phyloP scores from a whole-genome alignment of 495 filamentous ascomycete genomes.

The Penicillium chermesinum region DNA sequence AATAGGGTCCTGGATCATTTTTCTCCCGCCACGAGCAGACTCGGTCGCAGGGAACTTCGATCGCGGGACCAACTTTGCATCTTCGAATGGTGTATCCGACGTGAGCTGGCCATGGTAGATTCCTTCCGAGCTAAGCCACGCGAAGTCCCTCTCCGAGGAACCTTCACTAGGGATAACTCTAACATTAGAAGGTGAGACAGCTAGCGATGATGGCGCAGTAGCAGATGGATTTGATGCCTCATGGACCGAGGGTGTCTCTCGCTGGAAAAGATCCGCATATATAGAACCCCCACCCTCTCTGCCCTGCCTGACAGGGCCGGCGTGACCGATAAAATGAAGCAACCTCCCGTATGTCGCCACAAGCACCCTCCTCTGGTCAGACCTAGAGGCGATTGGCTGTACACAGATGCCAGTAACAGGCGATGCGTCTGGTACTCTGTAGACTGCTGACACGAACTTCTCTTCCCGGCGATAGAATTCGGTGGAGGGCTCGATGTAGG shows the following conservation, averaged over 20 bases:
- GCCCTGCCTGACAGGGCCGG: conserved; percentile 54
- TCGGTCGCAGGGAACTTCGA: conserved; percentile 64
- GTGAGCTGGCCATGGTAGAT: conserved; percentile 77
- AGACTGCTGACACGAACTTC: conserved; percentile 77
- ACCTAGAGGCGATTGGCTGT: conserved; percentile 59
- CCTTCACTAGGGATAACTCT: conserved; percentile 42
- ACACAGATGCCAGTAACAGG: conserved; percentile 77
- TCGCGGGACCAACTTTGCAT: conserved; percentile 69
- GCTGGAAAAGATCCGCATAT: conserved; percentile 82
- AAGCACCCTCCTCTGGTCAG: conserved; percentile 69
- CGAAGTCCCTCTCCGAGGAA: conserved; percentile 66
- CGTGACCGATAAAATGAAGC: conserved; percentile 71
- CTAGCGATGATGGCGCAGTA: conserved; percentile 57
- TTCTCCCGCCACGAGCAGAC: conserved; percentile 56
- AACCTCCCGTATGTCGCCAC: conserved; percentile 70
- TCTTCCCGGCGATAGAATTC: conserved; percentile 96
- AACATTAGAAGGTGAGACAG: conserved; percentile 66
- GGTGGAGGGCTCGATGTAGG: conserved; percentile 86
- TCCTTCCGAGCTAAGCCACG: conserved; percentile 84
- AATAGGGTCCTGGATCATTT: conserved; percentile 62
- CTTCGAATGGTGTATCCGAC: conserved; percentile 53
- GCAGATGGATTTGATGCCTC: conserved; percentile 55
- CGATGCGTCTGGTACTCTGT: conserved; percentile 69
- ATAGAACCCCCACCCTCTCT: conserved; percentile 77
- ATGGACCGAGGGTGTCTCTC: conserved; percentile 68